These are phyloP conservation scores for Ophiostoma australiae DNA, from an alignment of 2,329 filamentous ascomycete genomes.

Conservation along the genomic window DNA sequence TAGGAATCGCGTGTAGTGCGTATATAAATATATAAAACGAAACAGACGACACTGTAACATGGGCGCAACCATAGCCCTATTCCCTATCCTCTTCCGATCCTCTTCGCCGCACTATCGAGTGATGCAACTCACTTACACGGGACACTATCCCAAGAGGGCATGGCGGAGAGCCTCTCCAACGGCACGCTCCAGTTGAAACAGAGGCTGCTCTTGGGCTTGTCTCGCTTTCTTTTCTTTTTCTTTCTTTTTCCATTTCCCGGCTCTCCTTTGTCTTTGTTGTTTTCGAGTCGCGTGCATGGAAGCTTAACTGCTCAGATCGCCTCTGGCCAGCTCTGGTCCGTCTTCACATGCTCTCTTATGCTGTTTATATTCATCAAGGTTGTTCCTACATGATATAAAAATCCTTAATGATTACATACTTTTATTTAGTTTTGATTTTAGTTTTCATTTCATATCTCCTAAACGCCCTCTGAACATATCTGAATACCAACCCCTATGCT, in stretches of 20 bases:
- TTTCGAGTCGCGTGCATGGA: not conserved
- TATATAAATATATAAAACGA: not conserved
- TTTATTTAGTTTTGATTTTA: not conserved
- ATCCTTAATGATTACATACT: not conserved
- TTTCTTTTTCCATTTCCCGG: not conserved
- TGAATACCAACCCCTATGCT: too few relatives aligned
- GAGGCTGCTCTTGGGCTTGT: conserved; percentile 3
- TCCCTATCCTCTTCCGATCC: not conserved
- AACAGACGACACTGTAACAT: not conserved
- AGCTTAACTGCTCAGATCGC: not conserved
- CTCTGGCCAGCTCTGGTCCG: not conserved
- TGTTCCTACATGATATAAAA: not conserved
- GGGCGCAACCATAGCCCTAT: not conserved
- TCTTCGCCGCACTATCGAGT: not conserved
- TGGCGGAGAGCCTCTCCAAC: not conserved
- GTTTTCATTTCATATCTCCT: not conserved
- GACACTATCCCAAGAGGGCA: conserved; percentile 8
- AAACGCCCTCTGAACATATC: not conserved
- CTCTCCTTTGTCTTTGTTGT: not conserved
- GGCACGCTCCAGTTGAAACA: conserved; percentile 6
- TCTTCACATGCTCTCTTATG: not conserved
- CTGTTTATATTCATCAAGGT: not conserved
- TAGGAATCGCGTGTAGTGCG: not conserved
- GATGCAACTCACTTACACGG: not conserved
- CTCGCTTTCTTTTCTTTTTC: not conserved